Evolutionary conservation across 1,284 basidiomycete species (phyloP), one percentile per base, ranked within the genome.

Genomic region (Polyporus tsugae): DNA sequence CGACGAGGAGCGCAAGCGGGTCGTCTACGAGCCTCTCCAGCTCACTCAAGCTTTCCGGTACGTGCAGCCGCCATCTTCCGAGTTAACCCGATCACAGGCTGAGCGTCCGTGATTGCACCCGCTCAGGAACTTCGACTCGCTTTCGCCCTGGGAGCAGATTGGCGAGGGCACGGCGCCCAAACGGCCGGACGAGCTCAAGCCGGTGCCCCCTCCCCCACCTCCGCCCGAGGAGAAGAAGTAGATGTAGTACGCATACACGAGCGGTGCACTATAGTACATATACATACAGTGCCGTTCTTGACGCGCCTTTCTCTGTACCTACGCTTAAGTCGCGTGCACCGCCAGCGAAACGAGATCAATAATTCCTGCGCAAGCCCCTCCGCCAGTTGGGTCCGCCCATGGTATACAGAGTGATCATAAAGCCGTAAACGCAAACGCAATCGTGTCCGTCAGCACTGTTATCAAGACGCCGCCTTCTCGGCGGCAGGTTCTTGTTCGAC

Each of bases 11-110:
- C 92, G 95, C 80, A 99, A 99, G 85, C 95, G 97, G 60, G 96
- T 99, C 67, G 96, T 99, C 33, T 97, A 97, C 77, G 98, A 99
- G 80, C 98, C 98, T 36, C 85, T 99, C 66, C 98, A 99, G 80
- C 88, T 99, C 73, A 97, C 97, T 10, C 98, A 99, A 82, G 97
- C 97, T 55, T 99, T 98, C 91, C 90, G 97, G 94, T 95, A 74
- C 70, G 85, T 80, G 55, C 19, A 9, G 4, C 3, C 4, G 22
- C 11, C 3, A 25, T 39, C 25, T 17, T 42, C 38, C 38, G 60
- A 62, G 33, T 44, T 41, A 49, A 22, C 19, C 29, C 22, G 58
- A 38, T 13, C 38, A 60, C 13, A 13, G 10, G n/a, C 64, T 63
- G 52, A 67, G 68, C 39, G 69, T 49, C 6, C n/a, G 15, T 65